A percentile compares a stretch with the other conserved stretches of the same genome.
phyloP scores from a whole-genome alignment of 192 early-diverging fungal genomes.

The Umbelopsis isabellina region DNA sequence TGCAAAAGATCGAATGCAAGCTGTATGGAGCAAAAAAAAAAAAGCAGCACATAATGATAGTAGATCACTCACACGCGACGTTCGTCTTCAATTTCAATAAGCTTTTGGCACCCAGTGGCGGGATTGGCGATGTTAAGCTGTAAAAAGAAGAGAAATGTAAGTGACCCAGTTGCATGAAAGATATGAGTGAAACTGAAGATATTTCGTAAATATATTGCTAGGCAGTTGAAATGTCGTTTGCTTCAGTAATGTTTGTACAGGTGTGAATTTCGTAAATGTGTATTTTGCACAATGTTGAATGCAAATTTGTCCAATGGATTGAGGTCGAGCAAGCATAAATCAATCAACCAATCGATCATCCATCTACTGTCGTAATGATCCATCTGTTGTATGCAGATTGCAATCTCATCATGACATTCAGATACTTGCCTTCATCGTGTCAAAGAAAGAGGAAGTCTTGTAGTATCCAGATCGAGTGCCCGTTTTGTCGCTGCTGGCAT shows the following conservation, averaged over 20 bases:
- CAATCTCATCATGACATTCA: background rate
- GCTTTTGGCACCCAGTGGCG: constrained; percentile 98
- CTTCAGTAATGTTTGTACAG: background rate
- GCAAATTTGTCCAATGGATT: background rate
- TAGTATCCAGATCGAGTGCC: background rate
- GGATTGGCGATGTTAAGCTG: constrained; percentile 99
- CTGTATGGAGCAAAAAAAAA: no score
- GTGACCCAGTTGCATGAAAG: background rate
- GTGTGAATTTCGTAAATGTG: background rate
- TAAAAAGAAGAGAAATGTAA: constrained; percentile 13
- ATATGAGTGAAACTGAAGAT: background rate
- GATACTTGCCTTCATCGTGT: constrained; percentile 18
- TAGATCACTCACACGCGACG: constrained; percentile 72
- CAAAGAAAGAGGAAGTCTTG: constrained; percentile 12
- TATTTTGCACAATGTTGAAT: background rate
- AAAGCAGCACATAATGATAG: no score
- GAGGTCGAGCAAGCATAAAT: background rate
- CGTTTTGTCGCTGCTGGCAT: constrained; percentile 6
- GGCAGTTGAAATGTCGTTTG: background rate
- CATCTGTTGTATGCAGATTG: background rate
- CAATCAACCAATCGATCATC: constrained; percentile 4
- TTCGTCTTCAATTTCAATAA: constrained; percentile 98
- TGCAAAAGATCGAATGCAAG: no score
- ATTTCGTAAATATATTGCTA: no score
- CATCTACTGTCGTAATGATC: background rate